Evolutionary conservation across 1,284 basidiomycete species (phyloP), one percentile per base, ranked within the genome.

Genomic region (Cutaneotrichosporon sp.): DNA sequence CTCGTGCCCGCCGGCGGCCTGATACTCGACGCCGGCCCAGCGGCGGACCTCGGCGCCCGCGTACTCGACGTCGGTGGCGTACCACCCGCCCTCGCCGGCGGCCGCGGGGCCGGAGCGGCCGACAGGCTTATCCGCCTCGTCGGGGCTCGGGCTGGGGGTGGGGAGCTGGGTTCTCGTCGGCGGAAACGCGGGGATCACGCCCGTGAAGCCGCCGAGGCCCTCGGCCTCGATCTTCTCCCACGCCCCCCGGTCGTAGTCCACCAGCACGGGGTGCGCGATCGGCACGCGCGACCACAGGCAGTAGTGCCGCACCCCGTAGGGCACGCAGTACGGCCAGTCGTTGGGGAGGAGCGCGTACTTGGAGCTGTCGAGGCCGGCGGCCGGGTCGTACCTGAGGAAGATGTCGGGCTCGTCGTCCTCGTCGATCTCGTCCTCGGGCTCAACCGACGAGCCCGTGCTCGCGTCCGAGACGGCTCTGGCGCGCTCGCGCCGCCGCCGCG

Each of bases 301-400:
- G 65, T 69, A 74, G 59, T 80, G 78, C 51, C 72, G 63, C 9
- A 76, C 76, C 4, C 75, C 78, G 38, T 74, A 71, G 0, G 78
- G 78, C 4, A 74, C 60, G 58, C 71, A 73, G 63, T 80, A 80
- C 29, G 78, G 78, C 78, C 78, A 80, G 64, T 80, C 78, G 56
- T 80, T 80, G 3, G 71, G 69, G 20, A 80, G 59, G 3, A 79
- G 70, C 3, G 73, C 76, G 54, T 73, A 78, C 55, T 72, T 71
- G 2, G 67, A 65, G 10, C 24, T n/a, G 50, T 78, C 76, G 8
- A 78, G 58, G 4, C 69, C 69, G 22, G 54, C 47, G 3, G 61
- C 56, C 0, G 58, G 43, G 31, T 75, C 69, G 54, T 65, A 77
- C 24, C 60, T 62, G 16, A 77, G 63, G 59, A 72, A 77, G 5